These are phyloP conservation scores for Toxicodendron radicans DNA, from an alignment of 345 rosid species.

Conservation along the genomic window DNA sequence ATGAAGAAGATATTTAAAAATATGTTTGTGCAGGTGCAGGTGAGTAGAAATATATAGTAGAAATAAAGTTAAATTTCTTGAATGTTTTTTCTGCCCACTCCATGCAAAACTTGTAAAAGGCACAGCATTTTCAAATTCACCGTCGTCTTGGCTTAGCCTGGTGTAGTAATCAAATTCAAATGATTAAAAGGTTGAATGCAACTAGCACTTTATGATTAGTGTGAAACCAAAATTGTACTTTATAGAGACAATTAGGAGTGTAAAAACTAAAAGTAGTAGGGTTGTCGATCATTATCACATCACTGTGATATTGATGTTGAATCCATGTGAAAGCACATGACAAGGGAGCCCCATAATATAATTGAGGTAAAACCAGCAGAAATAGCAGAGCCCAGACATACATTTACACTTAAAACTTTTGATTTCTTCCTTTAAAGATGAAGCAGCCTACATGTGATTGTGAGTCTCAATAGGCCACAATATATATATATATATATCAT, in stretches of 20 bases:
- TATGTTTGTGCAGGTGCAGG: no score
- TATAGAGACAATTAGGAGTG: no score
- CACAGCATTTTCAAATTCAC: slow-evolving; percentile 4
- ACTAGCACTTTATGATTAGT: not conserved
- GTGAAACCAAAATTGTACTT: not conserved
- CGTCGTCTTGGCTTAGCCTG: not conserved
- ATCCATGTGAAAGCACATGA: not conserved
- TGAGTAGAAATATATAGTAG: not conserved
- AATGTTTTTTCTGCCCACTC: no score
- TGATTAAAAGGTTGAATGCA: not conserved
- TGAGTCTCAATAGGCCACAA: not conserved
- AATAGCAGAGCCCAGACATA: not conserved
- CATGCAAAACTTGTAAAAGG: not conserved
- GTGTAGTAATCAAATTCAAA: not conserved
- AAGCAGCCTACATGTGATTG: not conserved
- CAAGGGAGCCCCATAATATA: not conserved
- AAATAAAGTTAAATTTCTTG: no score
- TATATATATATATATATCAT: no score
- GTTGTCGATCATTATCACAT: not conserved
- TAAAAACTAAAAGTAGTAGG: not conserved
- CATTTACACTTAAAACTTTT: not conserved
- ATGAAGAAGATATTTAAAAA: no score
- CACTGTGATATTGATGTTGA: not conserved
- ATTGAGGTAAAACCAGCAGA: not conserved
- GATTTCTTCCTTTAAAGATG: not conserved